Evolutionary conservation across 345 rosid species (phyloP).

Genomic region (Lepidium sativum): DNA sequence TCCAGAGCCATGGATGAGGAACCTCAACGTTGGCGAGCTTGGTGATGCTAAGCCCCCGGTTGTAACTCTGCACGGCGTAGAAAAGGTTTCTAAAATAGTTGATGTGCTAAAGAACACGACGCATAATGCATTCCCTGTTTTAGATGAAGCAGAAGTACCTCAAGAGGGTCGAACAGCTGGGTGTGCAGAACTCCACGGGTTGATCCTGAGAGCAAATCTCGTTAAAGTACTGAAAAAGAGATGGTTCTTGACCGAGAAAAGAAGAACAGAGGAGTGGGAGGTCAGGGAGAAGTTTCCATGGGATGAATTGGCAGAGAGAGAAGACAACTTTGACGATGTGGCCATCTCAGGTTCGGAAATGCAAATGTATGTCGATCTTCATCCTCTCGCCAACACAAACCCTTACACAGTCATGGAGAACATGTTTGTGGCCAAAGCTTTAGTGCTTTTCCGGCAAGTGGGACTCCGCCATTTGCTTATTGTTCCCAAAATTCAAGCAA

Average conservation of each 20-base stretch:
- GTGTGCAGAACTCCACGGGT: conserved; percentile 52
- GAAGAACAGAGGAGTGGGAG: conserved; percentile 84
- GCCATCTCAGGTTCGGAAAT: conserved; percentile 59
- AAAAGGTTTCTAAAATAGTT: conserved; percentile 67
- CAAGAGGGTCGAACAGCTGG: conserved; percentile 34
- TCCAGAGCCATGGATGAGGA: conserved; percentile 97
- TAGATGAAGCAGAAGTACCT: conserved; percentile 39
- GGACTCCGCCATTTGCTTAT: conserved; percentile 77
- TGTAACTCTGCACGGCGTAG: conserved; percentile 62
- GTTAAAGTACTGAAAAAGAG: conserved; percentile 63
- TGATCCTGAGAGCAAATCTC: conserved; percentile 79
- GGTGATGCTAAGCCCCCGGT: conserved; percentile 66
- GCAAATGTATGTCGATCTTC: conserved; percentile 84
- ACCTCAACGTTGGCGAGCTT: conserved; percentile 74
- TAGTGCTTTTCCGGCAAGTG: conserved; percentile 72
- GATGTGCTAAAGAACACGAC: conserved; percentile 70
- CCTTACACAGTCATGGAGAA: conserved; percentile 82
- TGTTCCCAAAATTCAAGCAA: conserved; percentile 61
- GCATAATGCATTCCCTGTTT: conserved; percentile 66
- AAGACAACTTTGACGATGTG: conserved; percentile 54
- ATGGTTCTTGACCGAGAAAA: conserved; percentile 68
- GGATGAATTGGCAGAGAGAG: conserved; percentile 79
- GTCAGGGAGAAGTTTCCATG: conserved; percentile 64
- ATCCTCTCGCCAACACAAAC: conserved; percentile 81
- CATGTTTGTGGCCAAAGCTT: conserved; percentile 89